Percentiles rank a stretch among this genome's conserved stretches.
phyloP scores from a whole-genome alignment of 2,329 filamentous ascomycete genomes.

The Ophiocordyceps unilateralis region DNA sequence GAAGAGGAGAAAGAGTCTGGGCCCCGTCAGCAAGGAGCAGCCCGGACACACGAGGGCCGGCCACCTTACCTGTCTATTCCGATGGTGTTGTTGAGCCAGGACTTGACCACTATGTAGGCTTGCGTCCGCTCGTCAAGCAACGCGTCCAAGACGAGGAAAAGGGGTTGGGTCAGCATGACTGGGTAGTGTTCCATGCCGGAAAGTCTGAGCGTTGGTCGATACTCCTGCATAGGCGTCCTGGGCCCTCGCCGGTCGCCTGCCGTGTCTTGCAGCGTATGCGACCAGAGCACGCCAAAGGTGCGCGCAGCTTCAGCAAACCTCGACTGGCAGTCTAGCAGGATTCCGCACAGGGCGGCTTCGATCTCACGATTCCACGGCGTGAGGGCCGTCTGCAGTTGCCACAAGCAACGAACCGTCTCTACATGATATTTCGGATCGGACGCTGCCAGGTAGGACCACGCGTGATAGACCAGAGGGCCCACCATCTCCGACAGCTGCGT shows the following conservation, averaged over 20 bases:
- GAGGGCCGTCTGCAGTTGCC: constrained; percentile 65
- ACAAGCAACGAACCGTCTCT: constrained; percentile 71
- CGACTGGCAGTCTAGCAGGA: constrained; percentile 41
- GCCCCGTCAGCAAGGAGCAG: background rate
- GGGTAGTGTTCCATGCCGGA: constrained; percentile 47
- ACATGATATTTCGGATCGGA: constrained; percentile 83
- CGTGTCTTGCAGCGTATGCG: constrained; percentile 53
- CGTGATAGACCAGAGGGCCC: constrained; percentile 47
- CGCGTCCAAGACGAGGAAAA: constrained; percentile 68
- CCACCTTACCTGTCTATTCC: constrained; percentile 41
- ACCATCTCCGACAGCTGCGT: constrained; percentile 45
- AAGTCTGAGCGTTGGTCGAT: constrained; percentile 21
- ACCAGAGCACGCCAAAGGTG: constrained; percentile 64
- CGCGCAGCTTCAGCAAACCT: constrained; percentile 43
- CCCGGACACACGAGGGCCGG: background rate
- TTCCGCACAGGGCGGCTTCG: constrained; percentile 56
- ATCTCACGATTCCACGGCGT: constrained; percentile 52
- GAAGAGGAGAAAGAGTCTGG: constrained; percentile 43
- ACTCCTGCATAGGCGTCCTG: constrained; percentile 22
- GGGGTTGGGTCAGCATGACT: constrained; percentile 59
- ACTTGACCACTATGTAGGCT: constrained; percentile 57
- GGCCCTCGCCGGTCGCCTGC: constrained; percentile 32
- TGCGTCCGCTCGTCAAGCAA: constrained; percentile 57
- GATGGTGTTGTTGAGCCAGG: constrained; percentile 57
- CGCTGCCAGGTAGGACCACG: constrained; percentile 73